Percentiles rank a stretch among this genome's conserved stretches.
Conservation (phyloP, 305 asterid species). For the Solanum hybrid region DNA sequence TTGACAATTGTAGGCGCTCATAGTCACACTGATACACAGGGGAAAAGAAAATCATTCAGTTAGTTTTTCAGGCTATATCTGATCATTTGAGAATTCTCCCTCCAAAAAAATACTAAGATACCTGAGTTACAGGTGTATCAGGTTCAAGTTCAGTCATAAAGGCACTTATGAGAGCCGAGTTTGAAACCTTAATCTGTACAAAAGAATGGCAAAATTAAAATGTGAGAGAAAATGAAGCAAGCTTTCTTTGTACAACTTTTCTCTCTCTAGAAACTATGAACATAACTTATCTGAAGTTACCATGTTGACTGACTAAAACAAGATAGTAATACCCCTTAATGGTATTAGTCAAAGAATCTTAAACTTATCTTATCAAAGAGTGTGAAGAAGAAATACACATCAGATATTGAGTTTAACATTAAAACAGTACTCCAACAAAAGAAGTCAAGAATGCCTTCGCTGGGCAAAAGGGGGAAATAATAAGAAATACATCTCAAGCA, state of each 20-base stretch:
- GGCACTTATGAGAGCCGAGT: constrained; percentile 91
- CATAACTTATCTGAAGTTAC: neutral
- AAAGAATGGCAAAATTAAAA: neutral
- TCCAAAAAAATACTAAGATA: constrained; percentile 5
- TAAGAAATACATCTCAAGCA: neutral
- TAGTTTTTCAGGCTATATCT: neutral
- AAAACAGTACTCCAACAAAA: neutral
- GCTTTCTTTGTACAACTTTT: neutral
- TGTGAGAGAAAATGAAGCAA: neutral
- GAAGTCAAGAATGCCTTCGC: neutral
- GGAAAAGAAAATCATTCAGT: neutral
- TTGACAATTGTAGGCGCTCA: constrained; percentile 81
- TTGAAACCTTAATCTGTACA: constrained; percentile 82
- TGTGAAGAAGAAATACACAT: neutral
- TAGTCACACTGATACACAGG: constrained; percentile 53
- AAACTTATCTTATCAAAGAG: neutral
- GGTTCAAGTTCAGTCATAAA: constrained; percentile 89
- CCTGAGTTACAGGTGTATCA: constrained; percentile 80
- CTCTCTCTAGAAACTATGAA: neutral
- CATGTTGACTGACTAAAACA: neutral
- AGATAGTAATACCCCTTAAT: neutral
- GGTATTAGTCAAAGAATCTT: neutral
- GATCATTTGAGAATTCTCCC: neutral
- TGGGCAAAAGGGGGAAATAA: neutral
- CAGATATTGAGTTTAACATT: neutral